Evolutionary conservation across 139 green algal species (phyloP), one percentile per base, ranked within the genome.

Genomic region (Raphidocelis subcapitata): DNA sequence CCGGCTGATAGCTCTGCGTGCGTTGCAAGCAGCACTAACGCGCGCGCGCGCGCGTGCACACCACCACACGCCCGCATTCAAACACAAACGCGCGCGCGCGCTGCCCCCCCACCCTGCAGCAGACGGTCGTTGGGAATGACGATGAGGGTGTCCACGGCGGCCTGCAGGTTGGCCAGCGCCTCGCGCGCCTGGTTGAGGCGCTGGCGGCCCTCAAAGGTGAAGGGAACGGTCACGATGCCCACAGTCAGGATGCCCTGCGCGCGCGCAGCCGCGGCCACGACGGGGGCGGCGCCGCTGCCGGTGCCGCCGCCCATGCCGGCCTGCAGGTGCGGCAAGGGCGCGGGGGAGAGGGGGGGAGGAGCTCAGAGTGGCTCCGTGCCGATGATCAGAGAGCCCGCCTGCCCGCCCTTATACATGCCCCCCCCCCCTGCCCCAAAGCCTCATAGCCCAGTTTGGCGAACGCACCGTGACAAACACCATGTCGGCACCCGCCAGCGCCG

Each of bases 261-360:
- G 52, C 94, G 93, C 12, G 94, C 92, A 12, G 94, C 70, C 26
- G 77, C 66, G 1, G 94, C 95, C 8, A 99, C 91, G 15, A 98
- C 82, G 1, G 95, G 95, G 1, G 95, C 94, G 2, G 95, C 95
- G 32, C 95, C 95, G 26, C 88, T 96, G 69, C 95, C 95, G 0
- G 95, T 99, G 72, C 95, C 95, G 44, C 95, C 95, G 28, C 95
- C 95, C 95, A 99, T 98, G 28, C 95, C 95, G 5, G 95, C 95
- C 79, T 92, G 82, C 35, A 47, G 26, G n/a, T n/a, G n/a, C n/a
- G 72, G 33, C 29, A 12, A 49, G 41, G 35, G 18, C 23, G 16
- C 46, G 21, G 56, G 46, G 24, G 8, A 60, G 16, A 70, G 16
- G 23, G 20, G 10, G 14, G 61, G 32, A 67, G 14, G 23, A 51